Percentiles rank a stretch among this genome's conserved stretches.
Conservation (phyloP, 306 rosid genomes). For the Dicorynia guianensis region DNA sequence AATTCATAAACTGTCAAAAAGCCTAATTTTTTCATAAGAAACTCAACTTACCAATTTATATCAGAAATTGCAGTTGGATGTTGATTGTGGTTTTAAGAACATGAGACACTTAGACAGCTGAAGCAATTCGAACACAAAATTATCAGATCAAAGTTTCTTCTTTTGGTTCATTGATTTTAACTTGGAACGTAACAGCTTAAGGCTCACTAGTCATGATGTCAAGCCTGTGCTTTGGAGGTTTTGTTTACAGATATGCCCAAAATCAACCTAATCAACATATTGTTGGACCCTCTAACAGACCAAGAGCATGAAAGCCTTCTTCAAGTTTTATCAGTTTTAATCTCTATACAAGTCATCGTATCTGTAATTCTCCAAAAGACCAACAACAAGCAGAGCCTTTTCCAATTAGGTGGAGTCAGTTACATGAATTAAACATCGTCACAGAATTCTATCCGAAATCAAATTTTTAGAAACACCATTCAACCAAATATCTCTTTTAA, state of each 20-base stretch:
- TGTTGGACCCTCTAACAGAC: not conserved
- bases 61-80: not conserved
- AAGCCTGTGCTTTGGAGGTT: not conserved
- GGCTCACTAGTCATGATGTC: not conserved
- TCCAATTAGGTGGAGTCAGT: too few species aligned
- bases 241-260: not conserved
- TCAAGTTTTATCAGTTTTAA: not conserved
- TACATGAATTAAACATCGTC: too few species aligned
- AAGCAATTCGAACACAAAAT: not conserved
- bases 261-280: not conserved
- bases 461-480: too few species aligned
- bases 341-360: not conserved
- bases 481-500: too few species aligned
- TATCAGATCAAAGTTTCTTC: not conserved
- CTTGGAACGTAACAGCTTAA: conserved; percentile 12
- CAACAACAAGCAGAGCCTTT: too few species aligned
- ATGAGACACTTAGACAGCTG: not conserved
- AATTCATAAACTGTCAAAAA: not conserved
- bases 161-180: not conserved
- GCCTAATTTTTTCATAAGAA: conserved; percentile 3
- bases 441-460: too few species aligned
- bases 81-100: not conserved
- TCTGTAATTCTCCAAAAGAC: conserved; percentile 10
- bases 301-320: not conserved
- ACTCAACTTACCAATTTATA: not conserved